Evolutionary conservation across 1,284 basidiomycete species (phyloP), one percentile per base, ranked within the genome.

Genomic region (Ceraceosorus guamensis): DNA sequence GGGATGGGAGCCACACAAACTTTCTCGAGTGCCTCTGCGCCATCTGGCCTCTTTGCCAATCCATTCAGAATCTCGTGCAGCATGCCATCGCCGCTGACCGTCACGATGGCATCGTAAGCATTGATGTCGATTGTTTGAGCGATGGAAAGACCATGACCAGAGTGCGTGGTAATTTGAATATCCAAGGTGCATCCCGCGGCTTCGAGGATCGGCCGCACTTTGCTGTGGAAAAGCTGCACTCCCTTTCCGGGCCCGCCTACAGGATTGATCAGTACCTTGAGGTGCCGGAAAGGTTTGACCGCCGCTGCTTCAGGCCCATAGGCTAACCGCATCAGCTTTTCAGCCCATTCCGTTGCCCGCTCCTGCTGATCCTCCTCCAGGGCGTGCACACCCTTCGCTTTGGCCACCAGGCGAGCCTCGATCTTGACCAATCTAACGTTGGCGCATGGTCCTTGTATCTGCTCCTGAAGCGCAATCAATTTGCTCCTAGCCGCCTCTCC

Each of bases 11-110:
- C 85, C 30, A 97, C 78, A 0, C 91, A 89, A 45, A 85, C 84
- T 44, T 78, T 76, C 4, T 59, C 43, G 48, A 97, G 83, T 0
- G 90, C 91, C 47, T 80, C 80, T 16, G 79, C 76, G 0, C 88
- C 86, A 52, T 88, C 82, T 7, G 80, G 73, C 53, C 91, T 85
- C 45, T 82, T 78, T 0, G 88, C 87, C 50, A 96, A 84, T 2
- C 92, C 95, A 71, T 98, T 97, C 70, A 95, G 73, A n/a, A 93
- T 81, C 77, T 97, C 92, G 72, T 92, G 89, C 6, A 91, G 73
- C 45, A 91, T 81, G 5, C 92, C 92, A 73, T 97, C 92, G 0
- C 92, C 92, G 0, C 89, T 91, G 24, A 93, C 83, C 6, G 85
- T 79, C n/a, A 89, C 83, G 35, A 96, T 77, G 0, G 85, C 89